phyloP scores from a whole-genome alignment of 768 basidiomycete genomes.

The Amanita pseudoporphyria region DNA sequence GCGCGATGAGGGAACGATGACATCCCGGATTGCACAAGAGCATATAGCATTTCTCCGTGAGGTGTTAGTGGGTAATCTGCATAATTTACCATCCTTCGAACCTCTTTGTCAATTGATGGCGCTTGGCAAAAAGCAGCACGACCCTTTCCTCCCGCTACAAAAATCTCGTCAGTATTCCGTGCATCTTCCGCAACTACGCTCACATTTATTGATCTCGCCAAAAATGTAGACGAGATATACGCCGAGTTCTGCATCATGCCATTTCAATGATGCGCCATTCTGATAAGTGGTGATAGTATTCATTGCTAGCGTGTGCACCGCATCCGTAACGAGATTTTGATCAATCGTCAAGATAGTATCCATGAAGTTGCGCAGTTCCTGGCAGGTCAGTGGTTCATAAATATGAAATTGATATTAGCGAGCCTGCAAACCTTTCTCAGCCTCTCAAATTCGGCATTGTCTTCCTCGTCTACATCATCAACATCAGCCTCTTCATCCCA shows the following conservation, averaged over 20 bases:
- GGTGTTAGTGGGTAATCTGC: conserved; percentile 77
- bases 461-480: conserved; percentile 84
- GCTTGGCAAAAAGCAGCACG: conserved; percentile 81
- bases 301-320: conserved; percentile 63
- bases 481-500: conserved; percentile 79
- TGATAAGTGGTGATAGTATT: conserved; percentile 66
- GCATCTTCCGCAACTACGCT: conserved; percentile 14
- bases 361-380: conserved; percentile 82
- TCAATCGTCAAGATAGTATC: conserved; percentile 85
- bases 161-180: conserved; percentile 2
- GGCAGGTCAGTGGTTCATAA: conserved; percentile 13
- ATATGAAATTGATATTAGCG: conserved; percentile 3
- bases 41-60: conserved; percentile 83
- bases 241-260: conserved; percentile 92
- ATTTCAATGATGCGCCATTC: conserved; percentile 56
- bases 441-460: conserved; percentile 69
- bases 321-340: conserved; percentile 72
- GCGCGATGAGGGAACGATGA: conserved; percentile 74
- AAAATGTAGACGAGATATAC: conserved; percentile 92
- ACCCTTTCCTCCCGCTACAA: conserved; percentile 66
- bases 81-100: conserved; percentile 58
- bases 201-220: conserved; percentile 88
- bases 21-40: conserved; percentile 77
- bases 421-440: conserved; percentile 64
- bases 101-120: conserved; percentile 57